phyloP scores from a whole-genome alignment of 2,329 filamentous ascomycete species.

The Simplicillium sp. region DNA sequence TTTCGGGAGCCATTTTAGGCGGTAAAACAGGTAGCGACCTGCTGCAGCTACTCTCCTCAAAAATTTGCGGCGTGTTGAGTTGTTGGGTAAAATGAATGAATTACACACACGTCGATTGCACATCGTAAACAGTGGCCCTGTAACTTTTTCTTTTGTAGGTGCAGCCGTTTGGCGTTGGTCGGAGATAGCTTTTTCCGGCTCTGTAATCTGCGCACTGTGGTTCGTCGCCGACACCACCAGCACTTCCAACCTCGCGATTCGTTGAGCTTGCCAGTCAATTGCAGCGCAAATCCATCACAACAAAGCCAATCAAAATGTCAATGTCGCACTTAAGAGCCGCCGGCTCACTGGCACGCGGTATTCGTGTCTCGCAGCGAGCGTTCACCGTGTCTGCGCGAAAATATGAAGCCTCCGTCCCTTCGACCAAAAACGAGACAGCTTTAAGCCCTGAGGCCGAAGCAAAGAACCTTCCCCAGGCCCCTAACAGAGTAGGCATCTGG shows the following conservation, averaged over 20 bases:
- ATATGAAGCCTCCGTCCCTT: slow-evolving; percentile 32
- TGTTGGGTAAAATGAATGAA: not conserved
- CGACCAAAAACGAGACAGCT: slow-evolving; percentile 24
- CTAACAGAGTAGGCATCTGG: slow-evolving; percentile 77
- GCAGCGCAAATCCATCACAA: slow-evolving; percentile 13
- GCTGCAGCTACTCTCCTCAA: too few species aligned
- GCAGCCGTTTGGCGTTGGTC: not conserved
- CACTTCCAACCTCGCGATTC: not conserved
- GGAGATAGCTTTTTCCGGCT: slow-evolving; percentile 8
- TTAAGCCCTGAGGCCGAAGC: slow-evolving; percentile 32
- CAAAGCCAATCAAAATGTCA: slow-evolving; percentile 27
- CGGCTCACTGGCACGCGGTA: slow-evolving; percentile 31
- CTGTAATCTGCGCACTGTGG: slow-evolving; percentile 7
- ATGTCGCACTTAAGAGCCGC: slow-evolving; percentile 36
- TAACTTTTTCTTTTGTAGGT: slow-evolving; percentile 7
- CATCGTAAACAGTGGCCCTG: not conserved
- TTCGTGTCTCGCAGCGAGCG: slow-evolving; percentile 33
- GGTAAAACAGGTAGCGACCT: not conserved
- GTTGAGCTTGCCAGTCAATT: not conserved
- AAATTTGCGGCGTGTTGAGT: not conserved
- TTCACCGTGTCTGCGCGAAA: slow-evolving; percentile 39
- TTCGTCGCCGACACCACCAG: slow-evolving; percentile 3
- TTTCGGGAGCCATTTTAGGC: slow-evolving; percentile 36
- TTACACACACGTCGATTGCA: too few species aligned
- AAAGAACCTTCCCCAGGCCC: slow-evolving; percentile 62